Conservation (phyloP, 2,329 filamentous ascomycete genomes). For the Cercospora sp. region DNA sequence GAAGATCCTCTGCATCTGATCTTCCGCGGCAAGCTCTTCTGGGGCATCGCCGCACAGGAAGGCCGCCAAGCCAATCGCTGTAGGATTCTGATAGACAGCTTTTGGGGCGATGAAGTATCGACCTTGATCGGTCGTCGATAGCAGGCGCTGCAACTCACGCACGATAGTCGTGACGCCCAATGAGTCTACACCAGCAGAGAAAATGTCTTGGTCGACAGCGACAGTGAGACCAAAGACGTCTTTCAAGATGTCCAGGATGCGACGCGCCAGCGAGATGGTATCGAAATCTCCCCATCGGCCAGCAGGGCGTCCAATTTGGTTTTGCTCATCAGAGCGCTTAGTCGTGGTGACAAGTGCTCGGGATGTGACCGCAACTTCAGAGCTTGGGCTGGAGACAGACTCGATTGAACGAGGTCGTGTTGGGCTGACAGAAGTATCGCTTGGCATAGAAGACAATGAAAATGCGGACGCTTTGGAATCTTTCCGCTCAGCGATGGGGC, state of each 20-base stretch:
- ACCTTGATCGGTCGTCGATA: slow-evolving; percentile 29
- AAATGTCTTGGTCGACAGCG: slow-evolving; percentile 18
- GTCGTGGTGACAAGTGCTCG: not conserved
- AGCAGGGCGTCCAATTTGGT: not conserved
- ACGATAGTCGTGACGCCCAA: slow-evolving; percentile 44
- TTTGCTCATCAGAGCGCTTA: not conserved
- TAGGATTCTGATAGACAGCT: slow-evolving; percentile 42
- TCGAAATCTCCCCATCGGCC: not conserved
- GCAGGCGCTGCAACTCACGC: slow-evolving; percentile 12
- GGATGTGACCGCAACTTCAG: slow-evolving; percentile 3
- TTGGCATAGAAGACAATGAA: not conserved
- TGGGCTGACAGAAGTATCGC: not conserved
- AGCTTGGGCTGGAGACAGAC: slow-evolving; percentile 4
- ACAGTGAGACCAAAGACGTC: slow-evolving; percentile 7
- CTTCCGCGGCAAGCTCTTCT: slow-evolving; percentile 5
- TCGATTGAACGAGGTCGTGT: not conserved
- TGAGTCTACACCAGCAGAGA: slow-evolving; percentile 21
- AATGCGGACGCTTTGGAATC: slow-evolving; percentile 14
- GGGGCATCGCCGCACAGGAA: slow-evolving; percentile 14
- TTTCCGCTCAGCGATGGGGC: slow-evolving; percentile 3
- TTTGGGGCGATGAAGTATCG: slow-evolving; percentile 43
- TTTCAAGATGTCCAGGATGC: slow-evolving; percentile 17
- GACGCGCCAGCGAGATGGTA: slow-evolving; percentile 5
- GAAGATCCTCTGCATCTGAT: slow-evolving; percentile 29
- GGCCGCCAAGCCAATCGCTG: slow-evolving; percentile 48